Evolutionary conservation across 768 basidiomycete genomes (phyloP), one percentile per base, ranked within the genome.

Genomic region (Lanmaoa rubissima): DNA sequence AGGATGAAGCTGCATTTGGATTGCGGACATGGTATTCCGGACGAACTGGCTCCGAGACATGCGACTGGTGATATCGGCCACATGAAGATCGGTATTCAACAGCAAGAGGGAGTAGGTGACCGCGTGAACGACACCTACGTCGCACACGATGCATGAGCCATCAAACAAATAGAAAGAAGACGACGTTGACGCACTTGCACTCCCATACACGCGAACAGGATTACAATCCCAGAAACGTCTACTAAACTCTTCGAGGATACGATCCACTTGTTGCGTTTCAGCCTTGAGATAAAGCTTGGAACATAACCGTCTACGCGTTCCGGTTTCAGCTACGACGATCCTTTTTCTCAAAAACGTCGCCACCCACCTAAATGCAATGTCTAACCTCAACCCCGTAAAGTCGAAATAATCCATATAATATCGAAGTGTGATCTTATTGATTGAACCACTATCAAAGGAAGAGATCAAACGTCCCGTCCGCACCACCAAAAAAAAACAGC

Each of bases 261-360:
- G 87, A 71, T 98, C 97, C 42, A 99, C 89, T 74, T 98, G 95
- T 68, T 99, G 97, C 0, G 96, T 96, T 72, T 99, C 97, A 2
- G 87, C 97, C 72, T 94, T 95, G 57, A 99, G 81, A 70, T 83
- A 98, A 2, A 99, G 80, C 70, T 96, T 97, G 13, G 87, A 86
- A 69, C 95, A 98, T 12, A 99, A 76, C 24, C 86, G 87, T 59
- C 95, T 94, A 16, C 39, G 1, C 10, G 19, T 26, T 21, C 35
- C 40, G 16, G 17, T 13, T 2, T 57, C 38, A 55, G 40, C 7
- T 43, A 21, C 16, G 36, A 28, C 13, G 13, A 24, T 8, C 19
- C 16, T 1, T 21, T 24, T 38, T 16, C 48, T 16, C 51, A 24
- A 26, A 28, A 26, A 28, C 34, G 21, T 54, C 44, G 50, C 35